These are phyloP conservation scores for Danielia oregonensis DNA, from an alignment of 805 yeast species.

Conservation along the genomic window DNA sequence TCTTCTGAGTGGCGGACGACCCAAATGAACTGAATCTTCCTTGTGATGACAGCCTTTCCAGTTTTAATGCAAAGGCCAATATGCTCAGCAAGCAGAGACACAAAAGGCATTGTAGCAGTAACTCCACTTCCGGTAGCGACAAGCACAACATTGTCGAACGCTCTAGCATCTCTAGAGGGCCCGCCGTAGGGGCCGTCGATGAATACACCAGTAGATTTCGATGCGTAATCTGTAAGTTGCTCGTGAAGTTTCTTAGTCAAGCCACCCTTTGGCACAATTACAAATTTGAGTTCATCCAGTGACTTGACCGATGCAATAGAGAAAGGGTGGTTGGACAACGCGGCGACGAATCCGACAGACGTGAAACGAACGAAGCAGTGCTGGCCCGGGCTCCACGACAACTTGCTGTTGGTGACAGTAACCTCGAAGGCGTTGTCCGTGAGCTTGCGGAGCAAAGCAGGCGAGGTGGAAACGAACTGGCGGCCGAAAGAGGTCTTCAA, in stretches of 20 bases:
- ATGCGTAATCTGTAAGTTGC: slow-evolving; percentile 25
- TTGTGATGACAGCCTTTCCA: background rate
- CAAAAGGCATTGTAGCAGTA: slow-evolving; percentile 46
- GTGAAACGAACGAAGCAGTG: slow-evolving; percentile 49
- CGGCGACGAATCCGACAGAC: slow-evolving; percentile 38
- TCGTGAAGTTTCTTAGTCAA: slow-evolving; percentile 36
- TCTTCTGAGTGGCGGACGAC: slow-evolving; percentile 30
- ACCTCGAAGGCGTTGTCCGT: slow-evolving; percentile 27
- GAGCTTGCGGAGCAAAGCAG: slow-evolving; percentile 27
- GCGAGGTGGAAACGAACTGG: slow-evolving; percentile 34
- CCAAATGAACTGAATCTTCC: slow-evolving; percentile 42
- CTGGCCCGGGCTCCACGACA: slow-evolving; percentile 53
- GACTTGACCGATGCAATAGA: slow-evolving; percentile 38
- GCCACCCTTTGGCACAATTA: slow-evolving; percentile 46
- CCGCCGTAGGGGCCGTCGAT: slow-evolving; percentile 63
- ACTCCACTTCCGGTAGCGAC: slow-evolving; percentile 52
- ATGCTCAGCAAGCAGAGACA: slow-evolving; percentile 21
- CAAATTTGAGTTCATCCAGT: slow-evolving; percentile 22
- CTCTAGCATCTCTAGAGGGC: slow-evolving; percentile 37
- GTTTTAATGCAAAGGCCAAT: too few species aligned
- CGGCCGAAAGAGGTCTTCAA: slow-evolving; percentile 35
- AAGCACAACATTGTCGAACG: slow-evolving; percentile 43
- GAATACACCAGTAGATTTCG: slow-evolving; percentile 27
- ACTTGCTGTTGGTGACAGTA: slow-evolving; percentile 29
- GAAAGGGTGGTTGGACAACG: slow-evolving; percentile 57